phyloP scores from a whole-genome alignment of 2,329 filamentous ascomycete genomes.

The Calonectria pteridis region DNA sequence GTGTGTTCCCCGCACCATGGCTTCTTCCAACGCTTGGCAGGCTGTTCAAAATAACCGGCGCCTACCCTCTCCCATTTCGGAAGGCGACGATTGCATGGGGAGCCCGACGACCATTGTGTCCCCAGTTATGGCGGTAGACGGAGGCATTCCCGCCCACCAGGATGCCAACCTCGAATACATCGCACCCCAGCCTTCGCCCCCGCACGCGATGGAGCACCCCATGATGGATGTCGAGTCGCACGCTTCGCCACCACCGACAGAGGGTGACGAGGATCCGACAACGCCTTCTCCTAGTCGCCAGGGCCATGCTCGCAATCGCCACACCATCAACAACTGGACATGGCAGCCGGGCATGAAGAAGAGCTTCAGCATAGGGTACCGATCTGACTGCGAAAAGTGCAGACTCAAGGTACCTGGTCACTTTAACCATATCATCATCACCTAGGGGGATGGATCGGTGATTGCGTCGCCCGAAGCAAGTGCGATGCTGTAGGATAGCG shows the following conservation, averaged over 20 bases:
- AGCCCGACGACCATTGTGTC: slow-evolving; percentile 48
- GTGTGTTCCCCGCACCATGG: slow-evolving; percentile 63
- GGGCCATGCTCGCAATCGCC: slow-evolving; percentile 69
- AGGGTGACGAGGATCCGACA: slow-evolving; percentile 52
- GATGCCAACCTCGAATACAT: slow-evolving; percentile 41
- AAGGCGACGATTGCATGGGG: slow-evolving; percentile 63
- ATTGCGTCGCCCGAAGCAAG: slow-evolving; percentile 42
- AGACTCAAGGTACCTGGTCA: slow-evolving; percentile 80
- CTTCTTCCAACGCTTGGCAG: slow-evolving; percentile 62
- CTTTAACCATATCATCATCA: slow-evolving; percentile 83
- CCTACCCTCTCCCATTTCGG: slow-evolving; percentile 71
- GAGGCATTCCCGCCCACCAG: slow-evolving; percentile 50
- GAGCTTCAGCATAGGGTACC: slow-evolving; percentile 82
- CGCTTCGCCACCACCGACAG: slow-evolving; percentile 37
- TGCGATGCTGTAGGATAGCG: slow-evolving; percentile 41
- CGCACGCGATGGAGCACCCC: slow-evolving; percentile 55
- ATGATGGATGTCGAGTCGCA: slow-evolving; percentile 53
- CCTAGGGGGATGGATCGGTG: slow-evolving; percentile 56
- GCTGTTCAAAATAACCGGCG: slow-evolving; percentile 66
- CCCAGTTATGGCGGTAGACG: slow-evolving; percentile 49
- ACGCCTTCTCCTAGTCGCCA: slow-evolving; percentile 64
- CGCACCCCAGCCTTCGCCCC: slow-evolving; percentile 38
- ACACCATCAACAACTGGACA: slow-evolving; percentile 72
- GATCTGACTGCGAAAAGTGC: slow-evolving; percentile 84
- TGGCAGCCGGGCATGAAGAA: slow-evolving; percentile 74